These are phyloP conservation scores for Colletotrichum abscissum DNA, from an alignment of 2,329 filamentous ascomycete genomes.

Conservation along the genomic window DNA sequence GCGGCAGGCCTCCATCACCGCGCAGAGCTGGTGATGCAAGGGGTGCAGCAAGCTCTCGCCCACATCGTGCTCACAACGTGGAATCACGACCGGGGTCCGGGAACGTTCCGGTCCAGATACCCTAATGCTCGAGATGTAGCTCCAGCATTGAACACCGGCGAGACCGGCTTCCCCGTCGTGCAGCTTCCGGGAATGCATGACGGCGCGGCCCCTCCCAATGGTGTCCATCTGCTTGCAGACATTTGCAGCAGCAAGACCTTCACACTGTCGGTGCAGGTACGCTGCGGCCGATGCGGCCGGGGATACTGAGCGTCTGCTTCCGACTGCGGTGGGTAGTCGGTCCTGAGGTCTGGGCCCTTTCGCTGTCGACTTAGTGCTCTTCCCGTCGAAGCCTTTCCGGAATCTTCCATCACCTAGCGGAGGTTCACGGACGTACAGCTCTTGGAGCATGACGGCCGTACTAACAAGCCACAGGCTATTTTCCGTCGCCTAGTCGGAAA, in stretches of 20 bases:
- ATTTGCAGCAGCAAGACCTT: background rate
- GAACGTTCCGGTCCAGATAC: background rate
- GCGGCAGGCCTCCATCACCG: background rate
- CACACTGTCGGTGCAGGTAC: background rate
- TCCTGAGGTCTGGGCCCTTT: background rate
- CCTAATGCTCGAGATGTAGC: background rate
- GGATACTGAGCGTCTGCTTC: background rate
- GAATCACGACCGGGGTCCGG: background rate
- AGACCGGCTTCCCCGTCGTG: background rate
- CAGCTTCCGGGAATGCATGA: conserved; percentile 4
- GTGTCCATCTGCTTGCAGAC: background rate
- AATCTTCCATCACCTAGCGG: background rate
- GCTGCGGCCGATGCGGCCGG: background rate
- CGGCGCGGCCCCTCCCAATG: background rate
- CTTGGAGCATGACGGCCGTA: background rate
- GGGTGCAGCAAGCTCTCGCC: background rate
- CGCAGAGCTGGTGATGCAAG: conserved; percentile 17
- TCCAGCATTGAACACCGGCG: conserved; percentile 1
- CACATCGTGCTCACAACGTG: background rate
- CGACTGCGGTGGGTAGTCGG: background rate
- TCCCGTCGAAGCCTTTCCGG: background rate
- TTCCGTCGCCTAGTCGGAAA: background rate
- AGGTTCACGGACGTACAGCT: background rate
- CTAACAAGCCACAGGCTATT: background rate
- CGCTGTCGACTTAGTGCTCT: background rate